Evolutionary conservation across 208 protist genomes (phyloP), one percentile per base, ranked within the genome.

Genomic region (Blastocrithidia nonstop): DNA sequence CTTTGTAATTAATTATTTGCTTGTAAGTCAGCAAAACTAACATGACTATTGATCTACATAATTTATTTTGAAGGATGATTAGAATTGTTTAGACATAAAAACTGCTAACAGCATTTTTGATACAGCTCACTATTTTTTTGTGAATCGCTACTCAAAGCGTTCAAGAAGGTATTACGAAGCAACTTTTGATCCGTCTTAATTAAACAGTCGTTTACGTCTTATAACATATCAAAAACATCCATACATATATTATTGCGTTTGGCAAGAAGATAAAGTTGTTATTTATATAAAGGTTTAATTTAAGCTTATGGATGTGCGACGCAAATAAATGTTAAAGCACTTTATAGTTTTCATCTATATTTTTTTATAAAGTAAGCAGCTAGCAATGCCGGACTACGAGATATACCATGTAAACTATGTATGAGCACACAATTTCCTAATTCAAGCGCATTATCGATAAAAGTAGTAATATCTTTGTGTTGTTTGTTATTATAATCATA

Each of bases 161-260:
- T 94, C 28, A 90, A 59, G 37, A 88, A 56, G 4, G 85, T 94
- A 59, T 94, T 94, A 19, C 81, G 70, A 36, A 94, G 71, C 75
- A 94, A 82, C 85, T 81, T 91, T 54, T 94, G 85, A 49, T 90
- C 85, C 54, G 90, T 94, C 46, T 94, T 81, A 3, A 94, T 61
- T 16, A 67, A 72, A 45, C 90, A 94, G 16, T 64, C 29, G 42
- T 59, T 70, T 50, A 85, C 76, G 46, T 94, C 78, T 5, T 88
- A 66, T 23, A 78, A 64, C n/a, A 57, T 32, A 40, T 82, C 67
- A 52, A 94, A 94, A 13, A 94, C 49, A 47, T 94, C 85, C 27
- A 58, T 56, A n/a, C 91, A 69, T 38, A 81, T 62, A 43, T 57
- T 50, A 56, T 82, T 69, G 26, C 74, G 65, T 37, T 88, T 89